These are phyloP conservation scores for Venturia nashicola DNA, from an alignment of 2,329 filamentous ascomycete species.

Conservation along the genomic window DNA sequence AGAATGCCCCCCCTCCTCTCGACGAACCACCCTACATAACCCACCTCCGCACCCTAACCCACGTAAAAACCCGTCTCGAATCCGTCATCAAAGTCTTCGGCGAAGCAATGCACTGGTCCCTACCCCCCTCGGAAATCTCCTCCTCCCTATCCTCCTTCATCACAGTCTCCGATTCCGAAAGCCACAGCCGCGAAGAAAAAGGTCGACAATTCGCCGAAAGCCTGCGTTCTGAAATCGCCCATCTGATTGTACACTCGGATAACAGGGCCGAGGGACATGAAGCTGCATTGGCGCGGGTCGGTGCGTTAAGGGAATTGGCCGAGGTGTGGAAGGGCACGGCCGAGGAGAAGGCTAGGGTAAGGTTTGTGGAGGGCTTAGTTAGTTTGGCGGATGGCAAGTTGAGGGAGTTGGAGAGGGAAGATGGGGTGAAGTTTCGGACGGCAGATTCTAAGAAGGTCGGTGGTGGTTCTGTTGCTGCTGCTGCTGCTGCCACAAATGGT, in stretches of 20 bases:
- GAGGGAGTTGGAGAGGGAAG: slow-evolving; percentile 16
- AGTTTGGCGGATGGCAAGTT: slow-evolving; percentile 65
- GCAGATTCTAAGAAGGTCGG: slow-evolving; percentile 7
- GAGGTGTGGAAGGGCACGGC: slow-evolving; percentile 91
- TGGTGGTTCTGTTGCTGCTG: neutral
- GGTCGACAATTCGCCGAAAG: slow-evolving; percentile 67
- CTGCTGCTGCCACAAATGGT: slow-evolving; percentile 14
- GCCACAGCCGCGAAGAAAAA: slow-evolving; percentile 68
- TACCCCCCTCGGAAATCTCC: slow-evolving; percentile 78
- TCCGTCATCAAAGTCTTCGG: slow-evolving; percentile 85
- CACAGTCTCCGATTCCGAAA: slow-evolving; percentile 62
- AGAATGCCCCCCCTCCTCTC: neutral
- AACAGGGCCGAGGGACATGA: slow-evolving; percentile 57
- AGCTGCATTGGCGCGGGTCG: slow-evolving; percentile 60
- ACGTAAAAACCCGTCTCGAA: slow-evolving; percentile 75
- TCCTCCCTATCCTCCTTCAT: slow-evolving; percentile 77
- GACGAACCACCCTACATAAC: slow-evolving; percentile 56
- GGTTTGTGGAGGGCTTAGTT: slow-evolving; percentile 70
- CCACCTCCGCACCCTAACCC: slow-evolving; percentile 69
- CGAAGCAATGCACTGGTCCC: slow-evolving; percentile 88
- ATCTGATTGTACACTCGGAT: slow-evolving; percentile 37
- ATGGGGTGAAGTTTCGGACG: slow-evolving; percentile 4
- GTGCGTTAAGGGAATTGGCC: slow-evolving; percentile 63
- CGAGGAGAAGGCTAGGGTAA: slow-evolving; percentile 74
- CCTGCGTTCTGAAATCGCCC: slow-evolving; percentile 58